phyloP scores from a whole-genome alignment of 2,329 filamentous ascomycete genomes.

The Epichloe sp. region DNA sequence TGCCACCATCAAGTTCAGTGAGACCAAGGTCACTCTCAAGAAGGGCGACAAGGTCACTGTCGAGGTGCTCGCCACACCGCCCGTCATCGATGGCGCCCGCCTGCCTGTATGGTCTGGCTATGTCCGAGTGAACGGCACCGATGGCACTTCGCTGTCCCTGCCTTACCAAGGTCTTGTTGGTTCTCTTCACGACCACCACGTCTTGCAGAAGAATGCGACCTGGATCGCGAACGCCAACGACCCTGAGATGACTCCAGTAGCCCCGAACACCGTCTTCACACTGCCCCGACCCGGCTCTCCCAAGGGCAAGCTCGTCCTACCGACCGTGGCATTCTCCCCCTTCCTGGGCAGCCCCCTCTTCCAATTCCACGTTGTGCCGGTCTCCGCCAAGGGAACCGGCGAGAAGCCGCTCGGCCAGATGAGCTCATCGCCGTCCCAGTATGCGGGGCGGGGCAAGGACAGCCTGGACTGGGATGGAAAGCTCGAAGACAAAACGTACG shows the following conservation, averaged over 20 bases:
- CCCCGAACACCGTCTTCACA: background rate
- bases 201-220: background rate
- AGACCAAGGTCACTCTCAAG: background rate
- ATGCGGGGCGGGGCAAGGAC: background rate
- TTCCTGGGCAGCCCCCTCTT: too few species aligned
- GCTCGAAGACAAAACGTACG: conserved; percentile 26
- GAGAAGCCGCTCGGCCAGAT: background rate
- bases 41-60: background rate
- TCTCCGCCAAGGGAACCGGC: too few species aligned
- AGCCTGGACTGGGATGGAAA: conserved; percentile 24
- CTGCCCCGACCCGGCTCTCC: background rate
- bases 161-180: conserved; percentile 25
- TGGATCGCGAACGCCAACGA: background rate
- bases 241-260: background rate
- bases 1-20: conserved; percentile 15
- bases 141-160: conserved; percentile 20
- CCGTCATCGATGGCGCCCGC: conserved; percentile 21
- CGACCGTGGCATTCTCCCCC: too few species aligned
- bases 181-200: conserved; percentile 8
- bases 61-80: conserved; percentile 16
- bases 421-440: background rate
- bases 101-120: conserved; percentile 31
- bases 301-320: too few species aligned
- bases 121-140: conserved; percentile 24
- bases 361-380: too few species aligned